A percentile compares a stretch with the other conserved stretches of the same genome.
phyloP scores from a whole-genome alignment of 148 eudicot genomes.

The Rhododendron williamsianum region DNA sequence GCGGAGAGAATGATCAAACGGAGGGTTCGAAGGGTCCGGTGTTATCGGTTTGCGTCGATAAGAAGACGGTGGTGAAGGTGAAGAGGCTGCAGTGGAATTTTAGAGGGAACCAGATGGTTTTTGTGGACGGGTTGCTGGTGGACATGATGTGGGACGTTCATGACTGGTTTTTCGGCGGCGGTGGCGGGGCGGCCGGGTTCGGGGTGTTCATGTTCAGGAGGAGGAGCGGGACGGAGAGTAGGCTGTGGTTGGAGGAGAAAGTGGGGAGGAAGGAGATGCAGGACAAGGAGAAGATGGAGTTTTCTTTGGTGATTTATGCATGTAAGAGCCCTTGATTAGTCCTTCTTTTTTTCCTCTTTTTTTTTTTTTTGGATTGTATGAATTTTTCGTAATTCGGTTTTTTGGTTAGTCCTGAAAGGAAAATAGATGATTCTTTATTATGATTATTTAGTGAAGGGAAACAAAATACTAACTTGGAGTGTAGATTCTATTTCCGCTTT shows the following conservation, averaged over 20 bases:
- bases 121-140: slow-evolving; percentile 71
- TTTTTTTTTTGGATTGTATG: background rate
- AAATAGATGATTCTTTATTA: background rate
- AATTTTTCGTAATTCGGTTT: background rate
- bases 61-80: slow-evolving; percentile 57
- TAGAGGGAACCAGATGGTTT: slow-evolving; percentile 79
- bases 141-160: slow-evolving; percentile 96
- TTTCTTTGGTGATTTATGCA: slow-evolving; percentile 68
- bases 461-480: background rate
- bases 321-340: slow-evolving; percentile 38
- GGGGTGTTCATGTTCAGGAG: slow-evolving; percentile 92
- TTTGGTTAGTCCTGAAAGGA: background rate
- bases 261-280: slow-evolving; percentile 28
- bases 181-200: slow-evolving; percentile 22
- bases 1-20: slow-evolving; percentile 25
- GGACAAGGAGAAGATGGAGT: slow-evolving; percentile 35
- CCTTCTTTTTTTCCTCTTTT: background rate
- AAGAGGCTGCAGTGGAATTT: slow-evolving; percentile 86
- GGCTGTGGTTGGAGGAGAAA: slow-evolving; percentile 80
- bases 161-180: slow-evolving; percentile 63
- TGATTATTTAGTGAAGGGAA: background rate
- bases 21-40: slow-evolving; percentile 53
- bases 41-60: slow-evolving; percentile 59
- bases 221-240: slow-evolving; percentile 67
- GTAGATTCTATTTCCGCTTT: background rate